A percentile compares a stretch with the other conserved stretches of the same genome.
Evolutionary conservation across 1,284 basidiomycete species (phyloP).

Genomic region (Ustanciosporium gigantosporum): DNA sequence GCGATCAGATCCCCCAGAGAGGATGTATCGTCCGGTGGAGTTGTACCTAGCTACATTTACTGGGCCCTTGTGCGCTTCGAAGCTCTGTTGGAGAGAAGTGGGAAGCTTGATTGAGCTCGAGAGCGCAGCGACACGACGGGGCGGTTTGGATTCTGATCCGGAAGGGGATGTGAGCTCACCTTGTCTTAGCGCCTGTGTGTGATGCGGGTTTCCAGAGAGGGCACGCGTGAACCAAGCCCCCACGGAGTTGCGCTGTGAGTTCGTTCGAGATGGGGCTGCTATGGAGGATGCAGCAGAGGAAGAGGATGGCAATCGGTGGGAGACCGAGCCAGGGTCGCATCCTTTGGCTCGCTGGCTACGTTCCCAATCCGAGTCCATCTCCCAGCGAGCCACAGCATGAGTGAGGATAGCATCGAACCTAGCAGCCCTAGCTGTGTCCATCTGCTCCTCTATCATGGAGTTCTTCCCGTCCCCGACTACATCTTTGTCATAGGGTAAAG

Average conservation of each 20-base stretch:
- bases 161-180: constrained; percentile 8
- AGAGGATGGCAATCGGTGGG: not conserved
- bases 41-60: constrained; percentile 59
- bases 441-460: constrained; percentile 10
- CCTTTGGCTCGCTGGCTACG: constrained; percentile 21
- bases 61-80: constrained; percentile 56
- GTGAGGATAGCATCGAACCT: constrained; percentile 35
- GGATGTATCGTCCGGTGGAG: constrained; percentile 75
- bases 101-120: constrained; percentile 29
- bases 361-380: constrained; percentile 49
- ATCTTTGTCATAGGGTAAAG: constrained; percentile 9
- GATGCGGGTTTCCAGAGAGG: constrained; percentile 3
- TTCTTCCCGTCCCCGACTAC: not conserved
- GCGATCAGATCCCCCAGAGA: constrained; percentile 89
- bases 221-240: constrained; percentile 23
- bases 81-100: constrained; percentile 9
- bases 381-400: constrained; percentile 39
- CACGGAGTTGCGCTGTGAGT: not conserved
- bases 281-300: not conserved
- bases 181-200: too few relatives aligned
- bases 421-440: constrained; percentile 20
- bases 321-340: constrained; percentile 7
- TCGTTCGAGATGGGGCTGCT: not conserved
- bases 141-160: constrained; percentile 1
- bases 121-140: constrained; percentile 21